Conservation (phyloP, 2,329 filamentous ascomycete species). For the Acephala macrosclerotiorum region DNA sequence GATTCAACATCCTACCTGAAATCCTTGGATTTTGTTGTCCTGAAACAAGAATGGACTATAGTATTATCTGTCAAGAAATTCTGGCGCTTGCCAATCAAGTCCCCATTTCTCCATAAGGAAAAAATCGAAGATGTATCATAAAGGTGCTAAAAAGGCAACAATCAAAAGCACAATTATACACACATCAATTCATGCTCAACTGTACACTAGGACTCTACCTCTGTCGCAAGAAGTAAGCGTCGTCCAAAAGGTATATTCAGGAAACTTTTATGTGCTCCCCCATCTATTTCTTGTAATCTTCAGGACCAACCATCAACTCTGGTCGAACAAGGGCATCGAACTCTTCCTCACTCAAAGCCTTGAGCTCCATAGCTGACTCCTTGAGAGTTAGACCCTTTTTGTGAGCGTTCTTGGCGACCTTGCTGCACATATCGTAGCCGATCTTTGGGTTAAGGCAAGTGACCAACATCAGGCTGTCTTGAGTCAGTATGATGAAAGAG, state of each 20-base stretch:
- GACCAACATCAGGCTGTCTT: slow-evolving; percentile 87
- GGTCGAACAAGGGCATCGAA: slow-evolving; percentile 91
- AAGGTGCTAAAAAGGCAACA: no score
- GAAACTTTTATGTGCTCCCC: not conserved
- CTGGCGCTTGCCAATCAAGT: not conserved
- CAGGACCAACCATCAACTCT: slow-evolving; percentile 93
- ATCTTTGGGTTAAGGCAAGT: slow-evolving; percentile 98
- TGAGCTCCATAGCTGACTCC: slow-evolving; percentile 90
- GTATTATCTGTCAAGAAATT: no score
- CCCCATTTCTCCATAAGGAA: no score
- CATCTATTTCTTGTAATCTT: slow-evolving; percentile 60
- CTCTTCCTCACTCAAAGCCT: slow-evolving; percentile 86
- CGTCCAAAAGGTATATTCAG: not conserved
- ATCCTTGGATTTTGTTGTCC: no score
- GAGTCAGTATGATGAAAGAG: slow-evolving; percentile 14
- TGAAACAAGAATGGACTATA: no score
- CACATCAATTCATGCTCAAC: not conserved
- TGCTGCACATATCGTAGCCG: slow-evolving; percentile 95
- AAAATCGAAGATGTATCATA: no score
- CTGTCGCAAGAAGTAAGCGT: not conserved
- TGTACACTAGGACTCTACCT: not conserved
- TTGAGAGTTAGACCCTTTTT: slow-evolving; percentile 97
- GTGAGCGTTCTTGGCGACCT: slow-evolving; percentile 98
- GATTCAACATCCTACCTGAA: no score
- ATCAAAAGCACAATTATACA: not conserved